Percentiles rank a stretch among this genome's conserved stretches.
Conservation (phyloP, 768 basidiomycete genomes). For the Psilocybe cubensis region DNA sequence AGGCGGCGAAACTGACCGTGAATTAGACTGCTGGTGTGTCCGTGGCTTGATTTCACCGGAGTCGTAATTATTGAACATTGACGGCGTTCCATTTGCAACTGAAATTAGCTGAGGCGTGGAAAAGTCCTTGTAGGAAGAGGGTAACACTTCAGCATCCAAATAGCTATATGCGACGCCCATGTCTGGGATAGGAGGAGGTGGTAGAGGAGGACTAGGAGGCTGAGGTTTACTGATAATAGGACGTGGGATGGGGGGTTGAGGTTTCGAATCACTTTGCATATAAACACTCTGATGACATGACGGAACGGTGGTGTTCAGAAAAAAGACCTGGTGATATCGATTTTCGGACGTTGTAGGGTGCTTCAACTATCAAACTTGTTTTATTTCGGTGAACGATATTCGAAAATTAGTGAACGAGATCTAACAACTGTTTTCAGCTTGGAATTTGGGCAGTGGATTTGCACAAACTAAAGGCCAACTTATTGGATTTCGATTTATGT, state of each 20-base stretch:
- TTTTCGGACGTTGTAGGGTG: slow-evolving; percentile 67
- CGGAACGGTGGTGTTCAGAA: slow-evolving; percentile 28
- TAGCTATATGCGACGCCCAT: slow-evolving; percentile 22
- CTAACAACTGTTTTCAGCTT: slow-evolving; percentile 37
- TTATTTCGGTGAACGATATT: slow-evolving; percentile 52
- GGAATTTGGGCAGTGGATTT: slow-evolving; percentile 69
- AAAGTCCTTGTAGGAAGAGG: slow-evolving; percentile 24
- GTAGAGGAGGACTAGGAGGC: slow-evolving; percentile 12
- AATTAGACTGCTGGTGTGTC: slow-evolving; percentile 13
- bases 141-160: slow-evolving; percentile 11
- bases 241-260: slow-evolving; percentile 12
- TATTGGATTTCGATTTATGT: slow-evolving; percentile 68
- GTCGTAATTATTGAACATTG: slow-evolving; percentile 1
- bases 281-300: slow-evolving; percentile 17
- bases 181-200: slow-evolving; percentile 16
- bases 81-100: slow-evolving; percentile 3
- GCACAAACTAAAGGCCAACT: slow-evolving; percentile 59
- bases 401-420: not conserved
- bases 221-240: slow-evolving; percentile 10
- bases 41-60: not conserved
- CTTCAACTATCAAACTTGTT: slow-evolving; percentile 66
- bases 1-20: slow-evolving; percentile 14
- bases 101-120: slow-evolving; percentile 16
- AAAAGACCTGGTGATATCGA: slow-evolving; percentile 68
- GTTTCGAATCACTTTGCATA: slow-evolving; percentile 10